These are phyloP conservation scores for Platanus orientalis DNA, from an alignment of 164 flowering plant genomes.

Conservation along the genomic window DNA sequence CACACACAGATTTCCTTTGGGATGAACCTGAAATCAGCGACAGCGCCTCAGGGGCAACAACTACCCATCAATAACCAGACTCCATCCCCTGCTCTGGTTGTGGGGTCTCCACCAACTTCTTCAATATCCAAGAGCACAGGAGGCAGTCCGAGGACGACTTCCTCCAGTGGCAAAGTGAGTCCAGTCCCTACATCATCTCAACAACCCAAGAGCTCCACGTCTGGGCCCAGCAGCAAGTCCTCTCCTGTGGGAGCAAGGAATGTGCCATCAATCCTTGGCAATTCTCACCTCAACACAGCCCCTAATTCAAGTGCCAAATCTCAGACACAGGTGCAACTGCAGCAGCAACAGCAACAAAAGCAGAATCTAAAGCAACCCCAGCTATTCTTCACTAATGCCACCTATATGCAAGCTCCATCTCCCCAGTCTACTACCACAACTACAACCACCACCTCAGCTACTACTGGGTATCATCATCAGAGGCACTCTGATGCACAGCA, in stretches of 20 bases:
- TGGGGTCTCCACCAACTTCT: constrained; percentile 68
- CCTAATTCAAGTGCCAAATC: constrained; percentile 25
- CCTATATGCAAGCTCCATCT: constrained; percentile 50
- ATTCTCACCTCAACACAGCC: constrained; percentile 37
- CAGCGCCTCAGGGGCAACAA: constrained; percentile 40
- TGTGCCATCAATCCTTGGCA: constrained; percentile 64
- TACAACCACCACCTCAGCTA: constrained; percentile 24
- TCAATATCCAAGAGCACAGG: constrained; percentile 59
- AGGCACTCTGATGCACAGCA: constrained; percentile 45
- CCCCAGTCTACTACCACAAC: constrained; percentile 25
- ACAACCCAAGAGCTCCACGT: constrained; percentile 46
- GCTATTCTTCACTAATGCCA: constrained; percentile 36
- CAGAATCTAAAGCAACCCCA: constrained; percentile 49
- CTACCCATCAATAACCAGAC: constrained; percentile 36
- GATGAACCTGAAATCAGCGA: constrained; percentile 34
- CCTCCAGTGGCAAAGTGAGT: constrained; percentile 40
- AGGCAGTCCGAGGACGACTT: constrained; percentile 68
- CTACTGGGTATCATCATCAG: constrained; percentile 42
- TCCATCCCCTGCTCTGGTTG: constrained; percentile 40
- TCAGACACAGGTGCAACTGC: constrained; percentile 23
- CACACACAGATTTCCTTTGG: constrained; percentile 83
- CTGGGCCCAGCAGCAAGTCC: constrained; percentile 52
- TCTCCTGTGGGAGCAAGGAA: constrained; percentile 66
- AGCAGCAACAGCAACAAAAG: constrained; percentile 21
- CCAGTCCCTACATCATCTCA: constrained; percentile 43